Base-by-base conservation (phyloP, 306 rosid species). In the Trifolium dubium region DNA sequence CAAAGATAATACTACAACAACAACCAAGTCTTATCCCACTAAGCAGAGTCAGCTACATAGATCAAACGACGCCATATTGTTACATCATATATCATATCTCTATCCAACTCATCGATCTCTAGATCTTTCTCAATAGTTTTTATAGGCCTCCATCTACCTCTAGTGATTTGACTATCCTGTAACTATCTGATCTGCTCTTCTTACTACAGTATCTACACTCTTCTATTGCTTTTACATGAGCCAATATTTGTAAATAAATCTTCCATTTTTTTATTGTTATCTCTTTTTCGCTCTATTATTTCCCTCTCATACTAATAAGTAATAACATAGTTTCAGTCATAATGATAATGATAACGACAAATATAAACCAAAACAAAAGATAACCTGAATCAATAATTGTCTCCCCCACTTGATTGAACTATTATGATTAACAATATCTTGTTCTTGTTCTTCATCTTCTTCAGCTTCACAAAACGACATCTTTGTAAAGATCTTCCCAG, bases 401-500 rank as follows among this genome's bases (percentile, higher is more conserved):
- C 98, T 82, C 19, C 85, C 86, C 92, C 77, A 86, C 40, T 76
- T 71, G 74, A 77, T 41, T 2, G 96, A 85, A 60, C 62, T 54
- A 81, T 85, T 88, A 62, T 76, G 53, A 67, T 91, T 85, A 64
- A 74, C 17, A 54, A 32, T n/a, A 41, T 69, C 9, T n/a, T 63
- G 53, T 0, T 31, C 81, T n/a, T 11, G 37, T 37, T 37, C 9
- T 28, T 56, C 84, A 1, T 73, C 85, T 17, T 56, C 83, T 1
- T 73, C 85, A n/a, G 23, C 87, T 68, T 90, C 97, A 5, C 70
- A 34, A 83, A 91, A 94, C 64, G 98, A 94, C 96, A 91, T 94
- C 53, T 85, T 51, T 1, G 96, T 89, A 62, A 91, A 89, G 69
- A 94, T 89, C 89, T 91, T 94, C 69, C 99, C 97, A 3, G 99